Percentiles rank a stretch among this genome's conserved stretches.
These are phyloP conservation scores for Porphyrellus cyaneotinctus DNA, from an alignment of 768 basidiomycete species.

Conservation along the genomic window DNA sequence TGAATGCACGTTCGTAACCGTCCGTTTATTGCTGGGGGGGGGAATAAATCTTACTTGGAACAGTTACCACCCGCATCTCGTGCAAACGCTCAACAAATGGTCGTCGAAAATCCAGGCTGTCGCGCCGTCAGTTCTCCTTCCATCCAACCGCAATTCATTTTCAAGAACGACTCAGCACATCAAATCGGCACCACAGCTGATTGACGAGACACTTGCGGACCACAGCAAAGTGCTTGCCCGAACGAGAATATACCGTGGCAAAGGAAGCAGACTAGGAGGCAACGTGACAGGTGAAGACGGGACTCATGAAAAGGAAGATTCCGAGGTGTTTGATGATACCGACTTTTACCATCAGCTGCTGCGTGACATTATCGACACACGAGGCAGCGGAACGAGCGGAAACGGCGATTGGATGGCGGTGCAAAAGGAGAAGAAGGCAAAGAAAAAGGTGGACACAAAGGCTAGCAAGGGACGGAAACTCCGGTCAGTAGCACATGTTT, in stretches of 20 bases:
- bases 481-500: slow-evolving; percentile 44
- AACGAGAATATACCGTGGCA: slow-evolving; percentile 55
- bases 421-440: slow-evolving; percentile 68
- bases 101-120: slow-evolving; percentile 94
- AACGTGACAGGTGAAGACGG: slow-evolving; percentile 31
- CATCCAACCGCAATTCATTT: slow-evolving; percentile 69
- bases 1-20: slow-evolving; percentile 48
- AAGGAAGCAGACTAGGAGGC: slow-evolving; percentile 41
- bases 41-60: slow-evolving; percentile 1
- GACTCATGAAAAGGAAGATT: slow-evolving; percentile 33
- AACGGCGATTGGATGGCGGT: slow-evolving; percentile 59
- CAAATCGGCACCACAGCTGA: slow-evolving; percentile 68
- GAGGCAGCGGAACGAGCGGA: slow-evolving; percentile 40
- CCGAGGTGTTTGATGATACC: slow-evolving; percentile 76
- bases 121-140: slow-evolving; percentile 69
- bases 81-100: slow-evolving; percentile 89
- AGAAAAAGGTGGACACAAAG: slow-evolving; percentile 90
- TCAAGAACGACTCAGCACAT: slow-evolving; percentile 50
- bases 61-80: slow-evolving; percentile 64
- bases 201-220: slow-evolving; percentile 69
- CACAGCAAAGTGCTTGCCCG: slow-evolving; percentile 55
- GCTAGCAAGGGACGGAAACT: slow-evolving; percentile 95
- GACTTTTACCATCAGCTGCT: slow-evolving; percentile 93
- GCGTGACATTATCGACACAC: slow-evolving; percentile 83
- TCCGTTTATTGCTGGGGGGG: not conserved